These are phyloP conservation scores for Hevea brasiliensis DNA, from an alignment of 345 rosid species.

Conservation along the genomic window DNA sequence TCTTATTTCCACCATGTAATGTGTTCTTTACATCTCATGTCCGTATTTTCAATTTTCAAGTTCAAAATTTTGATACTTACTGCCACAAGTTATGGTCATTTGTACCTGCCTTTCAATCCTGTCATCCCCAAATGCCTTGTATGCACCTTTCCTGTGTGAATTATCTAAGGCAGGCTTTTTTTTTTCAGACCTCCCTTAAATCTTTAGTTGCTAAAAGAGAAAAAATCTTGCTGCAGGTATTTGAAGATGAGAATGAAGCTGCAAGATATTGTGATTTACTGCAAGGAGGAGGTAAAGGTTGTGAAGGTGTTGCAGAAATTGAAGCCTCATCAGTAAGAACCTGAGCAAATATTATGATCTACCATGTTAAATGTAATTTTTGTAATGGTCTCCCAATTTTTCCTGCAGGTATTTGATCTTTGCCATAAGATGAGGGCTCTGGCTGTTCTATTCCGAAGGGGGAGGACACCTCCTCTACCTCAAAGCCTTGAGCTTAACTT, in stretches of 20 bases:
- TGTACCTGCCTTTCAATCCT: neutral
- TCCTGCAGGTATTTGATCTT: conserved; percentile 79
- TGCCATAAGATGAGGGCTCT: conserved; percentile 78
- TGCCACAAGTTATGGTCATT: neutral
- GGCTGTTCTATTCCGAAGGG: conserved; percentile 78
- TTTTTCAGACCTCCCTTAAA: neutral
- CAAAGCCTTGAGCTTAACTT: conserved; percentile 83
- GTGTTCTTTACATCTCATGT: neutral
- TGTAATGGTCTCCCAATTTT: conserved; percentile 9
- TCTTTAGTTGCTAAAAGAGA: neutral
- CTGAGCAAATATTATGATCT: neutral
- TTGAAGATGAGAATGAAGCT: conserved; percentile 93
- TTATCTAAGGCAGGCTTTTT: neutral
- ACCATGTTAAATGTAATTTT: neutral
- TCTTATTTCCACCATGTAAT: neutral
- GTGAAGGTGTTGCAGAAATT: conserved; percentile 95
- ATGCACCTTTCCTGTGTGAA: neutral
- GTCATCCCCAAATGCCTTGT: neutral
- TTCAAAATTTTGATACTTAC: neutral
- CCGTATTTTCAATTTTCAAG: neutral
- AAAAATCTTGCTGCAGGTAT: conserved; percentile 49
- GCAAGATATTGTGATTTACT: conserved; percentile 78
- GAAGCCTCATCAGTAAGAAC: conserved; percentile 88
- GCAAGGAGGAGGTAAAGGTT: conserved; percentile 93
- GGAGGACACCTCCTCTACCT: conserved; percentile 85